Base-by-base conservation (phyloP, 1,284 basidiomycete species). In the Tranzscheliella williamsii region DNA sequence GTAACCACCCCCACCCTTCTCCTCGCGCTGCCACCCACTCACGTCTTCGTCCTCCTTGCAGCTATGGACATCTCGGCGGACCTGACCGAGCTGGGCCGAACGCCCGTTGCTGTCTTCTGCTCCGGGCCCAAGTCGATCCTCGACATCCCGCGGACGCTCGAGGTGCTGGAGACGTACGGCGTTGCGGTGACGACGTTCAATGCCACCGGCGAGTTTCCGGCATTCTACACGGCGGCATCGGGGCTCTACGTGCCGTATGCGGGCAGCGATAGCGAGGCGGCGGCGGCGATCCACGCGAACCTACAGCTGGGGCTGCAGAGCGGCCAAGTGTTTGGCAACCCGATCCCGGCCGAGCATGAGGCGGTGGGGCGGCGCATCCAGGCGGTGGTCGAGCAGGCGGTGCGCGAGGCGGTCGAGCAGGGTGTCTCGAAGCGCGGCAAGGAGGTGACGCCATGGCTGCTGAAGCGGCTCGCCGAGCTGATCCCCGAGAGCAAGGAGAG, bases 81-180 rank as follows among this genome's bases (percentile, higher is more conserved):
- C 41, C 52, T 77, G 30, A 57, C 64, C 9, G 73, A 73, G 42
- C 61, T 77, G 11, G 55, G 64, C 4, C 58, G 73, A 12, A 74
- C 73, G 1, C 72, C 64, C 5, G 66, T 75, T 12, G 55, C 89
- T 7, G 84, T 98, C 29, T 87, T 98, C 18, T 95, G 93, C 31
- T 89, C 92, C 2, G 95, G 95, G 3, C 87, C 91, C 26, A 99
- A 98, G 77, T 92, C 89, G 0, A 97, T 98, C 87, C 16, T 86
- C 41, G 94, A 97, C 78, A 93, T 98, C 56, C 89, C 89, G 44
- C 75, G 82, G 68, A 97, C 95, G 8, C 82, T 99, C 33, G 95
- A 99, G 80, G 94, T 93, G 72, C 84, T 99, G 60, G 95, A 99
- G 84, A 96, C 95, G 0, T 85, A 93, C 38, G 95, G 95, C 5